Evolutionary conservation across 345 rosid genomes (phyloP), one percentile per base, ranked within the genome.

Genomic region (Jatropha curcas): DNA sequence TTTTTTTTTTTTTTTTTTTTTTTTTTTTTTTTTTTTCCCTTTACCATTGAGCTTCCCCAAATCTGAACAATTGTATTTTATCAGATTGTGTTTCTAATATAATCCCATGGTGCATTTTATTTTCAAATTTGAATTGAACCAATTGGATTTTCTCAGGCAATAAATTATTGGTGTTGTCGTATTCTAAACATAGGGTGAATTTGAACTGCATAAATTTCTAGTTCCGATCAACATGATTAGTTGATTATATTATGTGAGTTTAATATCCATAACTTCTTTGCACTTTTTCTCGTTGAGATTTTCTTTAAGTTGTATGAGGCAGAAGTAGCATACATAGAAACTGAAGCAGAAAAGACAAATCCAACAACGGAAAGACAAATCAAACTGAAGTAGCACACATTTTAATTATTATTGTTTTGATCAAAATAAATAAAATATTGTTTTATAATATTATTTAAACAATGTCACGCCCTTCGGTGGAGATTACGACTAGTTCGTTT

Each of bases 301-400:
- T 39, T 24, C 33, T 41, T 52, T 72, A 6, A 62, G n/a, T 58
- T 68, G 75, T 90, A 94, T 39, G 97, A 92, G 75, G 97, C 97
- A 75, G 98, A 94, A 82, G 84, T 94, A 81, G 81, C 88, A 63
- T 92, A 77, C 73, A 78, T 89, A 65, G 91, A 86, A 75, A 76
- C 82, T 74, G 87, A 84, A 74, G 55, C 94, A 60, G 93, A 82
- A 70, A 82, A 83, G 52, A 13, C 57, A 39, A 78, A 64, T 63
- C 60, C 82, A 60, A 51, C 43, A 25, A 27, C 77, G 27, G 84
- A 73, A n/a, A n/a, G n/a, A n/a, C n/a, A n/a, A n/a, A n/a, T n/a
- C n/a, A n/a, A n/a, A n/a, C n/a, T n/a, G n/a, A n/a, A n/a, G n/a
- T n/a, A n/a, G n/a, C n/a, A n/a, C n/a, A n/a, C n/a, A n/a, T n/a